Evolutionary conservation across 2,329 filamentous ascomycete species (phyloP).

Genomic region (Chrysosphaeria jannelii): DNA sequence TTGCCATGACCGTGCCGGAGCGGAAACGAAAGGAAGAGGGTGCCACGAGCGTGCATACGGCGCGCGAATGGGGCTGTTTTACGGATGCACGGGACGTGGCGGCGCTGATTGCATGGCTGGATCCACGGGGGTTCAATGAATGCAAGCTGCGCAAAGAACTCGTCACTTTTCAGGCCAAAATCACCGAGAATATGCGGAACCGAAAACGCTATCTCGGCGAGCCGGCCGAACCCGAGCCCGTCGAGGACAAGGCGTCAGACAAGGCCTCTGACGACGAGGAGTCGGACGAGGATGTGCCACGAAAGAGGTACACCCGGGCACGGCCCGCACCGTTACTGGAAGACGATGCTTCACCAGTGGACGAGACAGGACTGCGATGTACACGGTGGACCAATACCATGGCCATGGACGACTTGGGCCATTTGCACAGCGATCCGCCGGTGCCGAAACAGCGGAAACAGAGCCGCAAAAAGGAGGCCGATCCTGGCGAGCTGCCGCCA

Average conservation of each 20-base stretch:
- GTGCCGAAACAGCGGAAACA: constrained; percentile 20
- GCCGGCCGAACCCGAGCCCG: constrained; percentile 10
- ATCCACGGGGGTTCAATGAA: constrained; percentile 64
- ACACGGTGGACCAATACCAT: constrained; percentile 24
- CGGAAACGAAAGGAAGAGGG: constrained; percentile 72
- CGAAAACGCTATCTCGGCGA: constrained; percentile 40
- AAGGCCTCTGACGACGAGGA: neutral
- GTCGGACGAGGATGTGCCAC: neutral
- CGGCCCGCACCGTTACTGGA: constrained; percentile 12
- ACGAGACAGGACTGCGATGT: constrained; percentile 17
- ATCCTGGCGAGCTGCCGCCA: constrained; percentile 5
- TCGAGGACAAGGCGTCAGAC: constrained; percentile 6
- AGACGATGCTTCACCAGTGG: constrained; percentile 12
- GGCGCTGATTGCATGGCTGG: constrained; percentile 60
- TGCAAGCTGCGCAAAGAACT: constrained; percentile 70
- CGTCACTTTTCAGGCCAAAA: constrained; percentile 41
- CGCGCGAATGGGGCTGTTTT: constrained; percentile 73
- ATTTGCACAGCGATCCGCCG: constrained; percentile 25
- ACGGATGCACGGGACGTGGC: constrained; percentile 55
- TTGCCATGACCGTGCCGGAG: constrained; percentile 58
- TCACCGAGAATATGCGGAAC: constrained; percentile 50
- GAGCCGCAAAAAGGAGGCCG: constrained; percentile 16
- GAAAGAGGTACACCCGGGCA: too few species aligned
- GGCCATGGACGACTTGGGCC: constrained; percentile 23
- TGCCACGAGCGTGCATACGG: constrained; percentile 41